Conservation (phyloP, 2,329 filamentous ascomycete genomes). For the Verticillium nubilum region DNA sequence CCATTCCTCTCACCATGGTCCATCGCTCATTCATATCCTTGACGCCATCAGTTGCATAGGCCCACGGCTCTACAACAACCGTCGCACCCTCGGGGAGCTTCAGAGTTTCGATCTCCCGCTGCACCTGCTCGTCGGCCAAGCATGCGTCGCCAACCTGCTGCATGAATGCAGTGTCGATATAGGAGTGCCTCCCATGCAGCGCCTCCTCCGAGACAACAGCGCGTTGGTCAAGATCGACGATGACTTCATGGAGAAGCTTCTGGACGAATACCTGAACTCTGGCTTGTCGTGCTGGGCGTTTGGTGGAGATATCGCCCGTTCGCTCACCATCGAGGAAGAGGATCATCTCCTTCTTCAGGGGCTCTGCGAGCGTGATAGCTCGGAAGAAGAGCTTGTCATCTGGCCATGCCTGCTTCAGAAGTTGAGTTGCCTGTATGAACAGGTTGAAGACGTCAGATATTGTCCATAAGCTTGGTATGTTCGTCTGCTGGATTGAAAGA, state of each 20-base stretch:
- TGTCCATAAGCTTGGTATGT: not conserved
- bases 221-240: constrained; percentile 13
- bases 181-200: constrained; percentile 36
- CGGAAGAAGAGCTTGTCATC: constrained; percentile 28
- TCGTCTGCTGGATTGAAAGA: not conserved
- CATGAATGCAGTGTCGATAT: constrained; percentile 44
- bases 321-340: constrained; percentile 33
- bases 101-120: constrained; percentile 34
- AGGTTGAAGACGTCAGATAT: not conserved
- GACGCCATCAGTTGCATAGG: constrained; percentile 48
- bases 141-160: constrained; percentile 40
- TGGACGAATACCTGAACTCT: constrained; percentile 24
- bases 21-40: constrained; percentile 41
- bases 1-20: constrained; percentile 35
- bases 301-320: not conserved
- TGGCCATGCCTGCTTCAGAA: constrained; percentile 1
- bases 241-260: constrained; percentile 12
- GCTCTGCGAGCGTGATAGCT: constrained; percentile 39
- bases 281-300: constrained; percentile 22
- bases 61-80: constrained; percentile 48
- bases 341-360: constrained; percentile 34
- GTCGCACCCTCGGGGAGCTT: constrained; percentile 36
- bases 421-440: not conserved
- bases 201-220: constrained; percentile 14
- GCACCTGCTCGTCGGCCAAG: constrained; percentile 32